Conservation (phyloP, 2,329 filamentous ascomycete genomes). For the Cadophora sp. region DNA sequence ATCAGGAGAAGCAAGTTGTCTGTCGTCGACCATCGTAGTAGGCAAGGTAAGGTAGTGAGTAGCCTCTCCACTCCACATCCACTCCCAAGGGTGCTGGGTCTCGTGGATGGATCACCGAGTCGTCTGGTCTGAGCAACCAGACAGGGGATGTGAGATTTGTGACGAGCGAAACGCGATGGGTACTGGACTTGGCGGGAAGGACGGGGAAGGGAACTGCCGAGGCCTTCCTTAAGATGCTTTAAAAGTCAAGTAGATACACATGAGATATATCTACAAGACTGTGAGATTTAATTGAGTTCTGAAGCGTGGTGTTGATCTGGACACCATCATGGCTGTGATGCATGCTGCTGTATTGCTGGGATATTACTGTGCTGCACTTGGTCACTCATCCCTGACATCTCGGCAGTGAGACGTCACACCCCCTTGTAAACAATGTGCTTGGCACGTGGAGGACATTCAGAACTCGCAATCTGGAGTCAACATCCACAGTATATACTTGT, state of each 20-base stretch:
- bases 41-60: not conserved
- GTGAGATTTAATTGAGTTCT: not conserved
- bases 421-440: slow-evolving; percentile 11
- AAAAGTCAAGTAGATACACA: not conserved
- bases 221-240: not conserved
- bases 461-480: slow-evolving; percentile 1
- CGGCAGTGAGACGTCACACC: slow-evolving; percentile 5
- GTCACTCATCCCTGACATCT: slow-evolving; percentile 11
- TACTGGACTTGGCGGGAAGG: not conserved
- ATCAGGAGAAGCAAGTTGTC: slow-evolving; percentile 14
- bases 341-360: not conserved
- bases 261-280: not conserved
- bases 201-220: not conserved
- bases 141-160: slow-evolving; percentile 16
- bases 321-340: not conserved
- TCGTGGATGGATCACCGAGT: slow-evolving; percentile 16
- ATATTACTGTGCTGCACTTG: slow-evolving; percentile 11
- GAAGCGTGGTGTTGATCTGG: not conserved
- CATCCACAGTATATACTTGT: not conserved
- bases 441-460: not conserved
- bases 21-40: not conserved
- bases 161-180: slow-evolving; percentile 9
- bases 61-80: slow-evolving; percentile 11
- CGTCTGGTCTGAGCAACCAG: slow-evolving; percentile 16
- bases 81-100: not conserved